These are phyloP conservation scores for Hyphodiscus sp. DNA, from an alignment of 2,329 filamentous ascomycete species.

Conservation along the genomic window DNA sequence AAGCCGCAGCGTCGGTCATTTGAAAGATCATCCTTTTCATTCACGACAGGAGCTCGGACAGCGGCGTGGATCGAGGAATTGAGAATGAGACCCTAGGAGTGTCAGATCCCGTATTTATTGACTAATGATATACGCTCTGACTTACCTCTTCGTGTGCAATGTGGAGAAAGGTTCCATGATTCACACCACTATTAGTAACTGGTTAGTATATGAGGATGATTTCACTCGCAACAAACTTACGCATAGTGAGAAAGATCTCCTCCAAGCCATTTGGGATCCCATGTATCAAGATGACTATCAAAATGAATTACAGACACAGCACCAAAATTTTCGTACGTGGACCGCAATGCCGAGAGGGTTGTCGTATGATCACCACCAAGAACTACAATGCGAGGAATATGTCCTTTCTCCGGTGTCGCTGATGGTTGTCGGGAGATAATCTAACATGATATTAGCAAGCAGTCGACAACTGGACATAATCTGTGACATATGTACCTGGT, in stretches of 20 bases:
- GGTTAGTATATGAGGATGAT: not conserved
- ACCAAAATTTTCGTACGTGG: constrained; percentile 6
- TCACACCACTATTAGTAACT: constrained; percentile 39
- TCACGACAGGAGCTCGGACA: constrained; percentile 65
- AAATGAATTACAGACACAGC: constrained; percentile 14
- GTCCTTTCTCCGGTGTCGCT: not conserved
- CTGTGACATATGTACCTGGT: not conserved
- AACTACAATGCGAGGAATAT: constrained; percentile 4
- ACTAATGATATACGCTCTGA: not conserved
- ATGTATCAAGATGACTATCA: constrained; percentile 39
- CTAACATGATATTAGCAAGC: not conserved
- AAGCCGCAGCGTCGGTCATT: constrained; percentile 52
- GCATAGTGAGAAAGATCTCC: not conserved
- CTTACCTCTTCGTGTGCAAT: constrained; percentile 43
- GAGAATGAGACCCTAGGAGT: constrained; percentile 42
- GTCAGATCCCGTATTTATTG: constrained; percentile 30
- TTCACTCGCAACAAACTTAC: not conserved
- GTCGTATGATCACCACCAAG: constrained; percentile 17
- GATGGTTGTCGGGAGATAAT: not conserved
- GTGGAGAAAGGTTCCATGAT: constrained; percentile 86
- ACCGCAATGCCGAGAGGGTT: constrained; percentile 7
- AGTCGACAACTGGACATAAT: not conserved
- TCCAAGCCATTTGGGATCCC: constrained; percentile 3
- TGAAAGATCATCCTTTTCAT: constrained; percentile 31
- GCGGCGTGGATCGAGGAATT: constrained; percentile 74